Percentiles rank a stretch among this genome's conserved stretches.
These are phyloP conservation scores for Yarrowia divulgata DNA, from an alignment of 805 yeast species.

Conservation along the genomic window DNA sequence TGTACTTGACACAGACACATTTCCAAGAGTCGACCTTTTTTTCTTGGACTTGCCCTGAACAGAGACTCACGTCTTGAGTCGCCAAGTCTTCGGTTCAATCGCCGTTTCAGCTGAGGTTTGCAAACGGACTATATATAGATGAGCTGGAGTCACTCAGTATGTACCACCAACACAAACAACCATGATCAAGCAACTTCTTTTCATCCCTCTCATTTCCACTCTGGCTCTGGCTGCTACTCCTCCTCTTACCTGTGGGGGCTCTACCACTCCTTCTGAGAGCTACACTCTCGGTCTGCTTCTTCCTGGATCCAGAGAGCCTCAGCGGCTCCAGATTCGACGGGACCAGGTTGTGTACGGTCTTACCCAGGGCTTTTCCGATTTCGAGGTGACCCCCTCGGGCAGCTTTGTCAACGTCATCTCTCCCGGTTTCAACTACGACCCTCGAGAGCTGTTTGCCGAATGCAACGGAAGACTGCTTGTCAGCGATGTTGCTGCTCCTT, in stretches of 20 bases:
- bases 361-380: slow-evolving; percentile 2
- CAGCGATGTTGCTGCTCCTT: not conserved
- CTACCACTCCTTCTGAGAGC: not conserved
- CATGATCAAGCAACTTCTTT: not conserved
- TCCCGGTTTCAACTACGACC: not conserved
- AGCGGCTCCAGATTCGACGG: slow-evolving; percentile 1
- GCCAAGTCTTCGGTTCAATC: not conserved
- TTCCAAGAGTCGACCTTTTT: no score
- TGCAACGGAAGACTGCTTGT: not conserved
- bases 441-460: slow-evolving; percentile 1
- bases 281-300: not conserved
- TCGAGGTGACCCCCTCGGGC: not conserved
- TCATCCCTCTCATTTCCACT: not conserved
- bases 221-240: not conserved
- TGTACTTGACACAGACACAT: no score
- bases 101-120: not conserved
- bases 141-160: not conserved
- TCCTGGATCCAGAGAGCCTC: not conserved
- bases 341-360: slow-evolving; percentile 7
- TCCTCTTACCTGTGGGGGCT: not conserved
- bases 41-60: not conserved
- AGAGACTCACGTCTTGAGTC: not conserved
- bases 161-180: not conserved
- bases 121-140: not conserved
- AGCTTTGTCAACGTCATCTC: not conserved